These are phyloP conservation scores for Eucalyptus cloeziana DNA, from an alignment of 345 rosid genomes.

Conservation along the genomic window DNA sequence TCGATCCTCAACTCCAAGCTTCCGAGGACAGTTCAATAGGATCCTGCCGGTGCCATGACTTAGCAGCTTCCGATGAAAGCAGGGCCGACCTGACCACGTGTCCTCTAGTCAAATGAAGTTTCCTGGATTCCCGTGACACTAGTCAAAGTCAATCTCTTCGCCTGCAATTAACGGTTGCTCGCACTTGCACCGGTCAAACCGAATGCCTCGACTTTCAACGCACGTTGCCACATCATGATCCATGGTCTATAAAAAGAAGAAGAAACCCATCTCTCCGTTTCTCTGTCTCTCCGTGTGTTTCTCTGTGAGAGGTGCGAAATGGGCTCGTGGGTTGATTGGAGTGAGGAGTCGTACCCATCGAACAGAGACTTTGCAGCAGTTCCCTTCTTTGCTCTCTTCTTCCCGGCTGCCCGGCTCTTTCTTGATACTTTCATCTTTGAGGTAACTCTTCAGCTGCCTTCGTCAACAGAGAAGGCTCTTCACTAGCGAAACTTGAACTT, in stretches of 20 bases:
- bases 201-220: background rate
- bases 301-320: background rate
- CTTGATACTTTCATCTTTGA: conserved; percentile 27
- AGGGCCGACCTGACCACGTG: background rate
- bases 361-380: conserved; percentile 10
- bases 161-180: background rate
- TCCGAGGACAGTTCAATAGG: background rate
- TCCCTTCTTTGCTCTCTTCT: conserved; percentile 23
- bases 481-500: background rate
- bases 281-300: background rate
- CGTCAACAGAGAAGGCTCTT: conserved; percentile 1
- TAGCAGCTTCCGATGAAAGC: background rate
- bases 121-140: background rate
- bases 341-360: conserved; percentile 23
- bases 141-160: background rate
- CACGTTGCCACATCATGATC: background rate
- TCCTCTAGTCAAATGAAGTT: background rate
- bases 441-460: conserved; percentile 3
- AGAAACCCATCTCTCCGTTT: background rate
- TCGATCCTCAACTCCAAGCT: background rate
- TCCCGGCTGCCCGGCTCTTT: conserved; percentile 20
- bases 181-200: background rate
- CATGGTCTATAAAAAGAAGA: background rate
- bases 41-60: background rate
- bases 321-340: conserved; percentile 20